Evolutionary conservation across 2,329 filamentous ascomycete genomes (phyloP), one percentile per base, ranked within the genome.

Genomic region (Trichothecium sympodiale): DNA sequence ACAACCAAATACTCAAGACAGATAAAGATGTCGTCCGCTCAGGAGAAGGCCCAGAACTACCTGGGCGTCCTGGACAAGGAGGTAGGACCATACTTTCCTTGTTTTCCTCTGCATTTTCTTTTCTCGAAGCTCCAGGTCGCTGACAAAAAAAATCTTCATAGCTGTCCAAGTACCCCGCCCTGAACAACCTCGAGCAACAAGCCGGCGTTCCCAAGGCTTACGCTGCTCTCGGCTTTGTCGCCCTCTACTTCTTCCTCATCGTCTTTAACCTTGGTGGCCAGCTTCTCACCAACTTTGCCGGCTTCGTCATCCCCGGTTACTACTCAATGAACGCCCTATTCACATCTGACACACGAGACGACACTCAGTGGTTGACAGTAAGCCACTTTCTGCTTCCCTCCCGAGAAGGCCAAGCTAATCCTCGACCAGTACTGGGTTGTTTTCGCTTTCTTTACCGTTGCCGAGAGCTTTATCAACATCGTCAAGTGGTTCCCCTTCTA

Each of bases 401-500:
- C n/a, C n/a, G n/a, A n/a, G n/a, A n/a, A n/a, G n/a, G n/a, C n/a
- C n/a, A n/a, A 8, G n/a, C 33, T 40, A 29, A 28, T 15, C 18
- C n/a, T n/a, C n/a, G n/a, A n/a, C n/a, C 34, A 84, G 80, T 93
- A 93, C 70, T 93, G 84, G 84, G 83, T 93, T 41, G 81, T 85
- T 43, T 91, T 84, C 55, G 68, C 83, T 37, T 80, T 84, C 64
- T 77, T 91, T 63, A 87, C 81, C 43, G 82, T 91, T 34, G 56
- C 86, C 50, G 85, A 93, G 73, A 87, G 82, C 61, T 72, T 83
- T 42, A 65, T 93, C 54, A 87, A 74, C 64, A 82, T 86, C 44
- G 83, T 89, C 44, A 91, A 91, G 74, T 93, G 84, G 84, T 86
- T 93, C 71, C 83, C 91, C 57, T 98, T 98, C 71, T 98, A 98